Conservation (phyloP, 306 rosid genomes). For the Quercus robur region DNA sequence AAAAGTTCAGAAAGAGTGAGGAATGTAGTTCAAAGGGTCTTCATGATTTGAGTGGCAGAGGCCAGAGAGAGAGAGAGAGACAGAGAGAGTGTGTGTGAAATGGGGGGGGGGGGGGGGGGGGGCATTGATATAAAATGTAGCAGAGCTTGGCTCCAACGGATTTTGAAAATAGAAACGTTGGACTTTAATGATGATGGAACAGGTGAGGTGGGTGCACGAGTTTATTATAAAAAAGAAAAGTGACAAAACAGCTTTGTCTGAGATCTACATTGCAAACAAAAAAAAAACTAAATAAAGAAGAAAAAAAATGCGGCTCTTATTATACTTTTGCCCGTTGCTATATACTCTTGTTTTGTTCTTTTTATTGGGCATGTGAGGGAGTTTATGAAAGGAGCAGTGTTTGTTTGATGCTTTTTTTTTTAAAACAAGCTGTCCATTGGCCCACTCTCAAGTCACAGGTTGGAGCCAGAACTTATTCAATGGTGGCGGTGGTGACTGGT, state of each 20-base stretch:
- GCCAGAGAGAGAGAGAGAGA: background rate
- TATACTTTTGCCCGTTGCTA: background rate
- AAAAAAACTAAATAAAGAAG: no score
- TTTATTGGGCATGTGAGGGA: background rate
- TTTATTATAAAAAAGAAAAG: background rate
- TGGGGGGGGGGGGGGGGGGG: background rate
- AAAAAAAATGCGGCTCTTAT: background rate
- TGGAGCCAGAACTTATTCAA: background rate
- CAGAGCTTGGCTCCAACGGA: conserved; percentile 66
- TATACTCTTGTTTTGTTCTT: background rate
- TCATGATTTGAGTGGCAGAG: conserved; percentile 2
- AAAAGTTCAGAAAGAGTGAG: background rate
- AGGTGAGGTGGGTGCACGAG: conserved; percentile 23
- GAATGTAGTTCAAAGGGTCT: conserved; percentile 13
- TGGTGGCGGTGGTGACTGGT: background rate
- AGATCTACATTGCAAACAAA: background rate
- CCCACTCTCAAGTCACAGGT: background rate
- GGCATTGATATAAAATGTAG: conserved; percentile 26
- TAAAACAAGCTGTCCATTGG: conserved; percentile 16
- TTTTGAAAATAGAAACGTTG: conserved; percentile 82
- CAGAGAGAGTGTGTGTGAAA: conserved; percentile 4
- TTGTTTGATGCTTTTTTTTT: background rate
- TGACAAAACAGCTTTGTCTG: background rate
- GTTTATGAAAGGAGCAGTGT: conserved; percentile 5
- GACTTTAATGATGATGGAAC: conserved; percentile 41